Base-by-base conservation (phyloP, 371 early-diverging fungal species). In the Mortierella sp. region DNA sequence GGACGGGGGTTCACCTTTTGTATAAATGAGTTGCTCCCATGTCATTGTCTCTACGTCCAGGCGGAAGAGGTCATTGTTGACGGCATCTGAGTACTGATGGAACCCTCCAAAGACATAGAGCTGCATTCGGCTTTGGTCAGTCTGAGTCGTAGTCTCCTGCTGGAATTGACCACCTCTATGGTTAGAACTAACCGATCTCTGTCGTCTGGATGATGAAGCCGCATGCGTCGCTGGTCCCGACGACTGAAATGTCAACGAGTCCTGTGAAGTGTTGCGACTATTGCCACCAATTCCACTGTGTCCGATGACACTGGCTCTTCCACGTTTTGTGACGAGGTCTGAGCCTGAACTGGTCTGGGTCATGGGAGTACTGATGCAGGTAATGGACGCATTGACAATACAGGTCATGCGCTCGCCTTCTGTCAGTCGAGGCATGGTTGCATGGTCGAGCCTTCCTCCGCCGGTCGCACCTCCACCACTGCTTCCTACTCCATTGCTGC, bases 51-150 rank as follows among this genome's bases (percentile, higher is more conserved):
- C 82, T 4, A 87, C 62, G 48, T 84, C 82, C 19, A 84, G 63
- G 45, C 83, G 84, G 63, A 89, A 87, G 19, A 92, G 71, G 53
- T 89, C 87, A 60, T 90, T 88, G 77, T 87, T 90, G 21, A 92
- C 90, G 52, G 88, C 91, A 67, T 90, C 90, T 1, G 85, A 88
- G 61, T 89, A 91, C 53, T 89, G 88, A 70, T 92, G 85, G 70
- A 92, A 92, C 1, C 92, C 92, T 26, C 90, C 92, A 84, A 90
- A 92, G 7, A 88, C 83, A 61, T 88, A 89, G 16, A 90, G 70
- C n/a, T 60, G 60, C 56, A 79, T 56, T 19, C 66, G 69, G 19
- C 66, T 73, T 15, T 57, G 46, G 23, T 43, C 63, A 18, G 15
- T 60, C 25, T 9, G 66, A 19, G 29, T 51, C 29, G 65, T 37